A percentile compares a stretch with the other conserved stretches of the same genome.
Evolutionary conservation across 805 yeast genomes (phyloP).

Genomic region (Ogataea dorogensis): DNA sequence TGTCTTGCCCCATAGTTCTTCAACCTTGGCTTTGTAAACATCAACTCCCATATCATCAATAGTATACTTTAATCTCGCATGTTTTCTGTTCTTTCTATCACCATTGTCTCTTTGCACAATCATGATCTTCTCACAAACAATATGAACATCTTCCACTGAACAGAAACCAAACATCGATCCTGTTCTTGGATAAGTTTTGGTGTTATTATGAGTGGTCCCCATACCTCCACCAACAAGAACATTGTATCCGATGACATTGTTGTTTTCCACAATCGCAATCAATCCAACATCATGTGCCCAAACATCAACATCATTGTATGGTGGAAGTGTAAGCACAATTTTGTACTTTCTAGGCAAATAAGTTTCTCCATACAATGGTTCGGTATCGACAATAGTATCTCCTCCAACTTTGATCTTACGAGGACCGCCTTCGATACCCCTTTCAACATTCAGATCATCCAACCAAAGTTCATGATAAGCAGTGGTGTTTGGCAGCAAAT

Average conservation of each 20-base stretch:
- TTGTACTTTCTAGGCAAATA: constrained; percentile 96
- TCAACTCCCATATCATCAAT: constrained; percentile 93
- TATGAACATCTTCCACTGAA: constrained; percentile 60
- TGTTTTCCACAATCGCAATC: constrained; percentile 75
- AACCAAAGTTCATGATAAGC: constrained; percentile 98
- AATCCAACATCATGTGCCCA: constrained; percentile 94
- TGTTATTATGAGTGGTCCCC: constrained; percentile 97
- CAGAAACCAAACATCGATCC: constrained; percentile 86
- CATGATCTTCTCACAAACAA: constrained; percentile 89
- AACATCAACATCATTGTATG: constrained; percentile 94
- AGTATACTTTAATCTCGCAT: constrained; percentile 95
- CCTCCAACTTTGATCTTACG: constrained; percentile 86
- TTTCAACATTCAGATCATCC: constrained; percentile 32
- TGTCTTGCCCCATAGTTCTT: constrained; percentile 74
- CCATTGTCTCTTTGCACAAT: constrained; percentile 92
- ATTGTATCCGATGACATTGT: constrained; percentile 76
- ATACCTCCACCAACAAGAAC: constrained; percentile 96
- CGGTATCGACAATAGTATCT: constrained; percentile 75
- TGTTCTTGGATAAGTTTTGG: constrained; percentile 93
- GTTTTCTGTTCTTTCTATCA: constrained; percentile 94
- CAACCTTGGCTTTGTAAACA: constrained; percentile 74
- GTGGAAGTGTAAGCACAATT: constrained; percentile 92
- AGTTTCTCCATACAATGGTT: constrained; percentile 83
- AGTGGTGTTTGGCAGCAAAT: constrained; percentile 84
- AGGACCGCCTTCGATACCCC: constrained; percentile 71